A percentile compares a stretch with the other conserved stretches of the same genome.
Conservation (phyloP, 2,329 filamentous ascomycete genomes). For the Pseudodiploospora longispora region DNA sequence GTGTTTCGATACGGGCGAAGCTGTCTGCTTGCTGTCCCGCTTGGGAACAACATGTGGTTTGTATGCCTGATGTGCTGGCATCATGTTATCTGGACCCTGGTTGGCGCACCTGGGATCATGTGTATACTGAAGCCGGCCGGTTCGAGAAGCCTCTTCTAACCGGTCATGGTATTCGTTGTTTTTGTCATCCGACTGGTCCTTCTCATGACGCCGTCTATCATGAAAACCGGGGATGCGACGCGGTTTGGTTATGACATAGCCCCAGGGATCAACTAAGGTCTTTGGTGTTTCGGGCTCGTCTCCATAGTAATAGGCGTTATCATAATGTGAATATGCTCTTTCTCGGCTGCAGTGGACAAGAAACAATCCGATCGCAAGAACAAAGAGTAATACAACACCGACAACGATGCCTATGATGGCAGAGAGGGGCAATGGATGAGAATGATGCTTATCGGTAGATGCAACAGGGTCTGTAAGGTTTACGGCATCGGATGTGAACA, state of each 20-base stretch:
- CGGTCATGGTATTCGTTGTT: constrained; percentile 34
- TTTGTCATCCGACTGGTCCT: constrained; percentile 17
- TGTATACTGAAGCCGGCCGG: constrained; percentile 16
- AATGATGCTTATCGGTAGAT: constrained; percentile 15
- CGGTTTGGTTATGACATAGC: constrained; percentile 19
- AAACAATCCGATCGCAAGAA: constrained; percentile 36
- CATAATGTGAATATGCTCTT: constrained; percentile 19
- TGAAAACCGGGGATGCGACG: constrained; percentile 7
- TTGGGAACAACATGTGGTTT: constrained; percentile 7
- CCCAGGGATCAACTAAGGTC: constrained; percentile 13
- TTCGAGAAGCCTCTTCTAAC: constrained; percentile 22
- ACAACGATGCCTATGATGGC: constrained; percentile 47
- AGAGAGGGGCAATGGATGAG: constrained; percentile 32
- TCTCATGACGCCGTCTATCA: not conserved
- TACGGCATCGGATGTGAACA: constrained; percentile 31
- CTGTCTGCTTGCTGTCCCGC: not conserved
- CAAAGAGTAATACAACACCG: constrained; percentile 34
- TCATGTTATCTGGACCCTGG: constrained; percentile 19
- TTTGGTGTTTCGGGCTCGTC: constrained; percentile 12
- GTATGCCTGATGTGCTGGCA: constrained; percentile 43
- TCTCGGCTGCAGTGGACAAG: constrained; percentile 40
- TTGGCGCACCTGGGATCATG: constrained; percentile 17
- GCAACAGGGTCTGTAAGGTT: constrained; percentile 31
- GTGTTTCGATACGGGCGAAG: constrained; percentile 5
- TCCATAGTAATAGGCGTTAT: constrained; percentile 8